Conservation (phyloP, 1,284 basidiomycete species). For the Afroboletus lepidellus region DNA sequence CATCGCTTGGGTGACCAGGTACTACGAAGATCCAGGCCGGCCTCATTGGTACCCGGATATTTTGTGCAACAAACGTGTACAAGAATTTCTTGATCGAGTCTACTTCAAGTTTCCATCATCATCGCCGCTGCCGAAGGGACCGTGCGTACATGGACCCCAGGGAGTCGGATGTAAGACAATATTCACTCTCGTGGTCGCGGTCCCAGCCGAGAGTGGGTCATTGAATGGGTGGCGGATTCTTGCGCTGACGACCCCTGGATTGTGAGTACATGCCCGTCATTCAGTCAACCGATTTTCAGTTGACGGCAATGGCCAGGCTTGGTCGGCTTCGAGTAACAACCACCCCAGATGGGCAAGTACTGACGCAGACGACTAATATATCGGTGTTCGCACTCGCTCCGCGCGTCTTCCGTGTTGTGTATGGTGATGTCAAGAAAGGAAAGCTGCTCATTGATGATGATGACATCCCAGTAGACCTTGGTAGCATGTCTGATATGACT, state of each 20-base stretch:
- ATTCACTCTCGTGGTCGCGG: constrained; percentile 69
- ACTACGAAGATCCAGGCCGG: constrained; percentile 59
- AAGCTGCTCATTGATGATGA: constrained; percentile 16
- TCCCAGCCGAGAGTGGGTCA: constrained; percentile 63
- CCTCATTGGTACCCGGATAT: constrained; percentile 71
- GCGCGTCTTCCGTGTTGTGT: neutral
- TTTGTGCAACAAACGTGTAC: constrained; percentile 54
- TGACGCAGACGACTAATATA: constrained; percentile 26
- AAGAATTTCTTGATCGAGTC: constrained; percentile 49
- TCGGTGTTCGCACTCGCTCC: constrained; percentile 22
- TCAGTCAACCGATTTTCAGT: neutral
- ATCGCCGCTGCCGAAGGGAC: neutral
- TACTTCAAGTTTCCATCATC: constrained; percentile 23
- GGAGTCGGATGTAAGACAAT: neutral
- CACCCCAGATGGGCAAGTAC: constrained; percentile 2
- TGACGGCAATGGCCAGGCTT: constrained; percentile 15
- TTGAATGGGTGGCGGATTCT: constrained; percentile 65
- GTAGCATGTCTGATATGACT: neutral
- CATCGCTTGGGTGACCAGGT: too few relatives aligned
- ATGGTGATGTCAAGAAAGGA: neutral
- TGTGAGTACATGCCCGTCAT: constrained; percentile 38
- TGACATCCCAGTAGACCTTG: neutral
- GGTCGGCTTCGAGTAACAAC: constrained; percentile 26
- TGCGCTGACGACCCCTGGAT: constrained; percentile 54
- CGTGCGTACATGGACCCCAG: neutral